Evolutionary conservation across 345 rosid genomes (phyloP).

Genomic region (Eucalyptus curtisii): DNA sequence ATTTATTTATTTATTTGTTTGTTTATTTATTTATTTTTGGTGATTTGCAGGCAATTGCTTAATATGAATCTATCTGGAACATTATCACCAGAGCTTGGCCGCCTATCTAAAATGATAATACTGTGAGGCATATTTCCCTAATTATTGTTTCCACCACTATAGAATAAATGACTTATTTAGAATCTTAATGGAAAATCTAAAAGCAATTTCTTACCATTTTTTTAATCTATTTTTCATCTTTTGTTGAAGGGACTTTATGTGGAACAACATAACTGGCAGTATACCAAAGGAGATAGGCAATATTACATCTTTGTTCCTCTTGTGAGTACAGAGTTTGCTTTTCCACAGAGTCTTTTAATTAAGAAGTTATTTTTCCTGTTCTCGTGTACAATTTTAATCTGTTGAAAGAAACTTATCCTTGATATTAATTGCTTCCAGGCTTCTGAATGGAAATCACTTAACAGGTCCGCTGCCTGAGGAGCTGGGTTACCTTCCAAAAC

Average conservation of each 20-base stretch:
- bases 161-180: background rate
- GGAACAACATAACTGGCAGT: slow-evolving; percentile 71
- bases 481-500: slow-evolving; percentile 74
- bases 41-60: slow-evolving; percentile 56
- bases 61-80: slow-evolving; percentile 68
- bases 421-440: slow-evolving; percentile 31
- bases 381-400: background rate
- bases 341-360: background rate
- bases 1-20: background rate
- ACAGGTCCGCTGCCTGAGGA: slow-evolving; percentile 78
- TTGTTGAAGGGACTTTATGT: slow-evolving; percentile 82
- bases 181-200: background rate
- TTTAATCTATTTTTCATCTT: background rate
- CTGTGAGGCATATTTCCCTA: slow-evolving; percentile 32
- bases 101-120: slow-evolving; percentile 44
- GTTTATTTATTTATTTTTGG: background rate
- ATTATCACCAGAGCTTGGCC: slow-evolving; percentile 76
- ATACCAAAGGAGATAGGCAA: slow-evolving; percentile 92
- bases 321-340: slow-evolving; percentile 37
- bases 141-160: background rate
- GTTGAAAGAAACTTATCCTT: background rate
- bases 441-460: slow-evolving; percentile 78
- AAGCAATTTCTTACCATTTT: background rate
- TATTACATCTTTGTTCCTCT: slow-evolving; percentile 57
- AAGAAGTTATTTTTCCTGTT: background rate